Evolutionary conservation across 1,284 basidiomycete species (phyloP).

Genomic region (Quambalaria eucalypti): DNA sequence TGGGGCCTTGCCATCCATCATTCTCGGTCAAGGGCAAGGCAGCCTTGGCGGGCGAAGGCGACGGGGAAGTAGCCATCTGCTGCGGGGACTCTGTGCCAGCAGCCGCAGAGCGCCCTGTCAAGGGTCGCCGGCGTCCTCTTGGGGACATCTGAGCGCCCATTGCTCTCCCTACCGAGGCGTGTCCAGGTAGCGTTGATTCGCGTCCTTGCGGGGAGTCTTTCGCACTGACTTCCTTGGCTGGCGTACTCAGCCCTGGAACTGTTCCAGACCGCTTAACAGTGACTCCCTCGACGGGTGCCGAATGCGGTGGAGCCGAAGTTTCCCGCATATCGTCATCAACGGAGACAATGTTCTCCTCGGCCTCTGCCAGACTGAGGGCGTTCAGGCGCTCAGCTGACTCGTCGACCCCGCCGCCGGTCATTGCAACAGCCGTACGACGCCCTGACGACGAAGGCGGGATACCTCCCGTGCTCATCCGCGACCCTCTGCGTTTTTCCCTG

Average conservation of each 20-base stretch:
- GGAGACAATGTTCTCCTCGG: not conserved
- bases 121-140: no score
- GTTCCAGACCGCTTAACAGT: conserved; percentile 6
- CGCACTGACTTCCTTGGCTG: not conserved
- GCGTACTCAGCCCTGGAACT: not conserved
- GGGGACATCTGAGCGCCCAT: not conserved
- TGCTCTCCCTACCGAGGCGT: not conserved
- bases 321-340: no score
- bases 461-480: conserved; percentile 33
- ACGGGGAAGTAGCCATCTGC: no score
- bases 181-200: no score
- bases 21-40: not conserved
- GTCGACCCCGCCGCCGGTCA: not conserved
- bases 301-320: no score
- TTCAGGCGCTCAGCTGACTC: not conserved
- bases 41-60: no score
- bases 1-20: conserved; percentile 3
- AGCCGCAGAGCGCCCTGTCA: not conserved
- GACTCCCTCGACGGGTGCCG: no score
- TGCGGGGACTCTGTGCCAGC: no score
- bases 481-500: conserved; percentile 27
- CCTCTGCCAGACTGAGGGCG: not conserved
- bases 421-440: not conserved
- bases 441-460: conserved; percentile 9
- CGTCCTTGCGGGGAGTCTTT: no score